Evolutionary conservation across 1,284 basidiomycete genomes (phyloP).

Genomic region (Tilletiaria anomala): DNA sequence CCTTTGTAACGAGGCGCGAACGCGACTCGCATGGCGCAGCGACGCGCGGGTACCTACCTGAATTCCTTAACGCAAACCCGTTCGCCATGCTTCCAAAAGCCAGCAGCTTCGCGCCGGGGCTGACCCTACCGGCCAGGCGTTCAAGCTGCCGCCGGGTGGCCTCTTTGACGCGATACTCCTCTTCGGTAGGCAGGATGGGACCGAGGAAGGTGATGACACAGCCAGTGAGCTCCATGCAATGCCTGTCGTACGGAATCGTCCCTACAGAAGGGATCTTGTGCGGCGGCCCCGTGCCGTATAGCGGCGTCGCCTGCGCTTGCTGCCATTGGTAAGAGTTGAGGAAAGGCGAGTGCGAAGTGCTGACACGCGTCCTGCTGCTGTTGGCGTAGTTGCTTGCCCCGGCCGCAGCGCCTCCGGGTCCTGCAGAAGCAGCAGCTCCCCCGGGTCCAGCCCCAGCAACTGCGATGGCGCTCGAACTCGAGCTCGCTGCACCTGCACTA

Average conservation of each 20-base stretch:
- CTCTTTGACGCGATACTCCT: conserved; percentile 53
- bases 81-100: conserved; percentile 84
- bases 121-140: conserved; percentile 81
- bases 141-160: conserved; percentile 87
- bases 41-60: conserved; percentile 47
- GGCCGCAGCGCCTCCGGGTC: too few relatives aligned
- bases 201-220: conserved; percentile 34
- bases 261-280: too few relatives aligned
- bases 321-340: too few relatives aligned
- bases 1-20: not conserved
- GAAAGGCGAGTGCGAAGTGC: too few relatives aligned
- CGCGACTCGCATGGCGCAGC: conserved; percentile 7
- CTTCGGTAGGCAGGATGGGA: conserved; percentile 36
- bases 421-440: too few relatives aligned
- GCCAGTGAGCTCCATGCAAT: conserved; percentile 31
- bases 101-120: conserved; percentile 74
- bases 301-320: too few relatives aligned
- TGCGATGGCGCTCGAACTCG: too few relatives aligned
- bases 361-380: too few relatives aligned
- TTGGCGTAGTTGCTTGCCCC: too few relatives aligned
- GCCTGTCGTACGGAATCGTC: conserved; percentile 20
- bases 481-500: too few relatives aligned
- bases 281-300: too few relatives aligned
- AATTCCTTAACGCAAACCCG: conserved; percentile 83
- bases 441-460: too few relatives aligned